Evolutionary conservation across 2,329 filamentous ascomycete species (phyloP).

Genomic region (Cylindrodendrum hubeiense): DNA sequence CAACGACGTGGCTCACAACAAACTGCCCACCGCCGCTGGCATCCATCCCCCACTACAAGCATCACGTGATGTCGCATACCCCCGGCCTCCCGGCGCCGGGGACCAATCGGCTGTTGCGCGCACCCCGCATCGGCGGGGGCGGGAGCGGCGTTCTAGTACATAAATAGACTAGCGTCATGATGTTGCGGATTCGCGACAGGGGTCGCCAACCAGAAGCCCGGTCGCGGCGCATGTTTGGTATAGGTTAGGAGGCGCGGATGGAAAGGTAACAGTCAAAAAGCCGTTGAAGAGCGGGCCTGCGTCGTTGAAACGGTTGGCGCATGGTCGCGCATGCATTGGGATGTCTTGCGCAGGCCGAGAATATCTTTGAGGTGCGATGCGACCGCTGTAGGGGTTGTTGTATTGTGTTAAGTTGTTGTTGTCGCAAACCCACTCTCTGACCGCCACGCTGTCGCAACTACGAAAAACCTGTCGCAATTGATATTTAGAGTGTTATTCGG

Average conservation of each 20-base stretch:
- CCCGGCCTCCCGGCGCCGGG: accelerated
- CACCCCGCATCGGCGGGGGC: conserved; percentile 35
- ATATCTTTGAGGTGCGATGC: neutral
- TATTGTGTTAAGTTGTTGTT: neutral
- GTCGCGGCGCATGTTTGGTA: conserved; percentile 4
- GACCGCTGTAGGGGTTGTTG: neutral
- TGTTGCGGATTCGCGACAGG: conserved; percentile 31
- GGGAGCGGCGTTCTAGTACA: conserved; percentile 39
- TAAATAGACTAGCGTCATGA: conserved; percentile 23
- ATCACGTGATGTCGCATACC: conserved; percentile 29
- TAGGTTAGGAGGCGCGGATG: conserved; percentile 24
- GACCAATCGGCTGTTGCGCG: conserved; percentile 35
- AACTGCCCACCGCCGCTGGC: neutral
- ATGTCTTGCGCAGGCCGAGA: neutral
- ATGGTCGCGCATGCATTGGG: neutral
- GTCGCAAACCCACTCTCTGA: conserved; percentile 10
- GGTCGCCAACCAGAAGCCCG: neutral
- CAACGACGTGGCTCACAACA: conserved; percentile 3
- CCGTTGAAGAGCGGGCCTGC: neutral
- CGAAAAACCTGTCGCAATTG: conserved; percentile 12
- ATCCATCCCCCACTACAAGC: neutral
- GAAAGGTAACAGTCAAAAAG: neutral
- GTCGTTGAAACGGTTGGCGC: neutral
- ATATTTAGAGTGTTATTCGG: neutral
- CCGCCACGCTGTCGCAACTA: conserved; percentile 17